Base-by-base conservation (phyloP, 208 protist genomes). In the Leishmania mexicana region DNA sequence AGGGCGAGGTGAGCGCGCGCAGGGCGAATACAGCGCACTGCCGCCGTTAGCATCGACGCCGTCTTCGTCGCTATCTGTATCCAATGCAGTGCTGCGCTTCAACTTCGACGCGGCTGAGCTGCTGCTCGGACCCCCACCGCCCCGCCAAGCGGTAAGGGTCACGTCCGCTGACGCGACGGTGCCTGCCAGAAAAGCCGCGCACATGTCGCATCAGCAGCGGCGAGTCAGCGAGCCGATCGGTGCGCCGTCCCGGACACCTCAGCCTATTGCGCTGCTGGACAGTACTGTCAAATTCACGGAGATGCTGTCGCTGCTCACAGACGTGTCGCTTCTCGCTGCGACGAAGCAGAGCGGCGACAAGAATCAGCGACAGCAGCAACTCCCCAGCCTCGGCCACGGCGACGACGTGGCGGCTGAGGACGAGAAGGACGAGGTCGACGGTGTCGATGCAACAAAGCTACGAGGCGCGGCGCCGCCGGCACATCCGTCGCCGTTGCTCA, bases 81-180 rank as follows among this genome's bases (percentile, higher is more conserved):
- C 75, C 42, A 86, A 82, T 71, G 83, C 83, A 3, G 82, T 86
- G 2, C 28, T 90, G 6, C 73, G 72, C 11, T 86, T 90, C 71
- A 71, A 49, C 40, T 90, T 90, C 45, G 87, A 90, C 21, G 28
- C 60, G 8, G 3, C 45, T 15, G 28, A 75, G 51, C 78, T 90
- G 13, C 62, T 86, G 38, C 80, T 86, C 47, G 62, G 13, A 21
- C 71, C 80, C 17, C 84, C 77, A 40, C 75, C 68, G 31, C 75
- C 65, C 38, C 75, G 21, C n/a, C 49, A 58, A n/a, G 15, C n/a
- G 31, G 17, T 28, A 17, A 35, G 10, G 19, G 7, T 19, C 11
- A 51, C 57, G 35, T 35, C 75, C 1, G 31, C 81, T 28, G 17
- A 38, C 21, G 72, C 78, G 45, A 64, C 24, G 58, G 71, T 58